A percentile compares a stretch with the other conserved stretches of the same genome.
These are phyloP conservation scores for Penicillium fimorum DNA, from an alignment of 495 filamentous ascomycete genomes.

Conservation along the genomic window DNA sequence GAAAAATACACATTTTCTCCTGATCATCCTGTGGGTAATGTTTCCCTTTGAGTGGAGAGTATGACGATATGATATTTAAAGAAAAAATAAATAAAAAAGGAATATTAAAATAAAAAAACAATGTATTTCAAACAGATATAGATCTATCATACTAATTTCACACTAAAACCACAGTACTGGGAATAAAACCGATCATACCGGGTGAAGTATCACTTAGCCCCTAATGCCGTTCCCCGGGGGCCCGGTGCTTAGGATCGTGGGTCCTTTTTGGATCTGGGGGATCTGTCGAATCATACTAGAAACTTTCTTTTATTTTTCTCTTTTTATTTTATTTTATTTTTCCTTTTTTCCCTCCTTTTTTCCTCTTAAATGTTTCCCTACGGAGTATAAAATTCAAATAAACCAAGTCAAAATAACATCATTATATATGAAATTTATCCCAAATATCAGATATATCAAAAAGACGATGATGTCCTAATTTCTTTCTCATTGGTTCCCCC, in stretches of 20 bases:
- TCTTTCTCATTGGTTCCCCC: constrained; percentile 31
- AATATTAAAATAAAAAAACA: too few species aligned
- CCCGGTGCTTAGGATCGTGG: constrained; percentile 38
- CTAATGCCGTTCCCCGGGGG: constrained; percentile 41
- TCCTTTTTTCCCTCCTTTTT: too few species aligned
- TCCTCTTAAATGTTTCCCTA: too few species aligned
- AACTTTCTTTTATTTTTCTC: not conserved
- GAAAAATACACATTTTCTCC: constrained; percentile 3
- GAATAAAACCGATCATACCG: constrained; percentile 29
- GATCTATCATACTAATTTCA: constrained; percentile 47
- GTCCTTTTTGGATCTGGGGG: constrained; percentile 24
- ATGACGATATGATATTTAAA: constrained; percentile 5
- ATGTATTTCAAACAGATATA: too few species aligned
- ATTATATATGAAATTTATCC: too few species aligned
- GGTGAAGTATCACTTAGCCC: constrained; percentile 29
- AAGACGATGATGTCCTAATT: constrained; percentile 6
- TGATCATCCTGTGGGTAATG: constrained; percentile 9
- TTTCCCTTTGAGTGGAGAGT: constrained; percentile 9
- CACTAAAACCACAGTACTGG: constrained; percentile 45
- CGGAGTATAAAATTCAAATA: too few species aligned
- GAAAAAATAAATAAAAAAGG: too few species aligned
- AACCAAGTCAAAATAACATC: too few species aligned
- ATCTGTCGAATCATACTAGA: constrained; percentile 21
- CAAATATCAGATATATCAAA: not conserved
- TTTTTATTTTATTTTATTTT: too few species aligned